Evolutionary conservation across 1,139 yeast genomes (phyloP).

Genomic region (Cylindricascospora bacillispora): DNA sequence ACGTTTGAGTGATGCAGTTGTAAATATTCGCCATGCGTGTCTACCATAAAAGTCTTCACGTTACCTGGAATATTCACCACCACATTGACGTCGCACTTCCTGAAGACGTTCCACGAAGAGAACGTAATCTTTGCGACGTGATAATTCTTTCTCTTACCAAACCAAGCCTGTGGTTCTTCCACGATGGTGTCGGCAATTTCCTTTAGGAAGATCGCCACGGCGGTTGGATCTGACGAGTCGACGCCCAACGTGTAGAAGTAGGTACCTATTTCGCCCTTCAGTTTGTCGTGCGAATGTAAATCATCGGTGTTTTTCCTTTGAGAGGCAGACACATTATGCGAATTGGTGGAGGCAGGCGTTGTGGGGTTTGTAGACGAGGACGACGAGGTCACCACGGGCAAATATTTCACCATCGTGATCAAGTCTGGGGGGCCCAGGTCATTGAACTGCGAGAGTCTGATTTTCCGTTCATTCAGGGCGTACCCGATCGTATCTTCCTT

Average conservation of each 20-base stretch:
- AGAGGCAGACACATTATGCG: constrained; percentile 4
- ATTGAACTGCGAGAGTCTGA: constrained; percentile 33
- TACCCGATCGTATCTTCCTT: constrained; percentile 39
- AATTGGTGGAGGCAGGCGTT: constrained; percentile 3
- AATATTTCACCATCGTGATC: constrained; percentile 47
- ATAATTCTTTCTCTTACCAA: constrained; percentile 67
- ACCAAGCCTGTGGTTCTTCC: constrained; percentile 51
- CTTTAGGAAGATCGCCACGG: constrained; percentile 67
- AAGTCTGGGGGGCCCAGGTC: constrained; percentile 88
- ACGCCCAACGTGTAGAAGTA: constrained; percentile 40
- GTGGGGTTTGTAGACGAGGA: constrained; percentile 9
- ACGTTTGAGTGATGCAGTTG: constrained; percentile 5
- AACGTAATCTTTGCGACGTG: constrained; percentile 61
- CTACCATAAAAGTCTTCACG: constrained; percentile 59
- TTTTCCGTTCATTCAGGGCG: constrained; percentile 38
- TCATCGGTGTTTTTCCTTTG: constrained; percentile 3
- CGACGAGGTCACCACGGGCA: constrained; percentile 10
- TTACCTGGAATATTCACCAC: constrained; percentile 69
- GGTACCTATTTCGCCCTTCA: constrained; percentile 28
- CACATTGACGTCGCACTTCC: constrained; percentile 67
- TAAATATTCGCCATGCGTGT: constrained; percentile 36
- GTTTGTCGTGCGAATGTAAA: constrained; percentile 21
- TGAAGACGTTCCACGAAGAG: constrained; percentile 61
- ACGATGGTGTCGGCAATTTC: constrained; percentile 57
- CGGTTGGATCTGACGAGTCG: constrained; percentile 52